These are phyloP conservation scores for Rachicladosporium sp. DNA, from an alignment of 2,329 filamentous ascomycete species.

Conservation along the genomic window DNA sequence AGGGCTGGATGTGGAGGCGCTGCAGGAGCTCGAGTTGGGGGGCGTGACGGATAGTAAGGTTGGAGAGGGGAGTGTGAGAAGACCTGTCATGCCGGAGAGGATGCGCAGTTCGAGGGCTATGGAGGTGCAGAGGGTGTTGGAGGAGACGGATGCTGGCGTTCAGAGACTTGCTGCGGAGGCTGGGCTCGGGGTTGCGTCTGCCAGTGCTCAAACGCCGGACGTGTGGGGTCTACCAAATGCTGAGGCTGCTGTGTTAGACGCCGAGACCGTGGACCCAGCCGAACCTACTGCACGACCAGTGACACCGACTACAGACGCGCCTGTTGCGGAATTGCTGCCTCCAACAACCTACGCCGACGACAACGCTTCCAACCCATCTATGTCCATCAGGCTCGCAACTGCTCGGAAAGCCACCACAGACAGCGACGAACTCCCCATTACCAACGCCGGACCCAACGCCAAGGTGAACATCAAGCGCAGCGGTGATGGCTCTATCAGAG, in stretches of 20 bases:
- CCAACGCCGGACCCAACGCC: constrained; percentile 23
- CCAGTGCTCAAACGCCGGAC: no score
- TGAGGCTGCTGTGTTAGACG: no score
- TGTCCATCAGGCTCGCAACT: no score
- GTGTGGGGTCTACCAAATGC: no score
- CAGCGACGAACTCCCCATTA: constrained; percentile 21
- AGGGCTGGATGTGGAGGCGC: no score
- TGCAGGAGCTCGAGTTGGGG: no score
- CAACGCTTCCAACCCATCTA: no score
- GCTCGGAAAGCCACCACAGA: not conserved
- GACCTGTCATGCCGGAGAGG: constrained; percentile 36
- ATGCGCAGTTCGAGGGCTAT: constrained; percentile 35
- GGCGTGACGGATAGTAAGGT: no score
- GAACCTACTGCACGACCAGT: not conserved
- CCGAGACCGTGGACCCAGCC: not conserved
- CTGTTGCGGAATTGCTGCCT: not conserved
- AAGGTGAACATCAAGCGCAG: constrained; percentile 22
- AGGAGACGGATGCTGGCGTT: constrained; percentile 23
- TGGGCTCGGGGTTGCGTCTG: no score
- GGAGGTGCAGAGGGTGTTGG: constrained; percentile 34
- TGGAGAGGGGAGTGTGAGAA: not conserved
- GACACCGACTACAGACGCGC: not conserved
- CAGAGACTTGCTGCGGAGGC: no score
- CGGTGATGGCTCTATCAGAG: constrained; percentile 13
- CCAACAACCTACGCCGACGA: not conserved